A percentile compares a stretch with the other conserved stretches of the same genome.
These are phyloP conservation scores for Myochromella boudieri DNA, from an alignment of 768 basidiomycete species.

Conservation along the genomic window DNA sequence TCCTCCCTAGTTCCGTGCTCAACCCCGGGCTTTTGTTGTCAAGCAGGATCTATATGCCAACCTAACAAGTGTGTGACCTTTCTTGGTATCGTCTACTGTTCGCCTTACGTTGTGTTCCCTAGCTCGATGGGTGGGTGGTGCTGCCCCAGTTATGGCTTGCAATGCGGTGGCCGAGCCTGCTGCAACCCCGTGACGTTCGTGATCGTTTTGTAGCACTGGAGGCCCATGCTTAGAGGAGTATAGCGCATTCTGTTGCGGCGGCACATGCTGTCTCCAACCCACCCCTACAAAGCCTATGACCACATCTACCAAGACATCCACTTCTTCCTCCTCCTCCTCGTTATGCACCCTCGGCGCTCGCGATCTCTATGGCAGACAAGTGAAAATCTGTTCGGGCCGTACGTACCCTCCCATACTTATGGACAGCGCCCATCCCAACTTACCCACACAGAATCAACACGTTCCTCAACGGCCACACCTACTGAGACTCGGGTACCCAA, in stretches of 20 bases:
- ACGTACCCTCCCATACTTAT: too few relatives aligned
- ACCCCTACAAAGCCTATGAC: neutral
- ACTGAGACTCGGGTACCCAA: conserved; percentile 7
- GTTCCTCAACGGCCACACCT: neutral
- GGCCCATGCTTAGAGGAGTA: neutral
- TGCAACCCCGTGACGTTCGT: neutral
- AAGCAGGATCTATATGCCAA: neutral
- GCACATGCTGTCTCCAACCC: neutral
- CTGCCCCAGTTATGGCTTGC: neutral
- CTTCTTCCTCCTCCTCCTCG: neutral
- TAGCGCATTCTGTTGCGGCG: neutral
- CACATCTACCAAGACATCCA: neutral
- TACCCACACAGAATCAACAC: neutral
- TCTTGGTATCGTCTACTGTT: too few relatives aligned
- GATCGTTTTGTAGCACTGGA: neutral
- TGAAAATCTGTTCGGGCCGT: neutral
- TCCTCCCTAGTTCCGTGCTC: neutral
- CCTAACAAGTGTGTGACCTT: neutral
- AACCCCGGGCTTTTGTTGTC: neutral
- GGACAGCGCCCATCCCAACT: too few relatives aligned
- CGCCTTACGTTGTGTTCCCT: neutral
- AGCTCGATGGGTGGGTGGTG: conserved; percentile 2
- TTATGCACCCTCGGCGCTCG: conserved; percentile 1
- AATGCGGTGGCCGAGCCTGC: neutral
- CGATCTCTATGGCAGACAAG: conserved; percentile 5